A percentile compares a stretch with the other conserved stretches of the same genome.
phyloP scores from a whole-genome alignment of 176 grass and related monocot genomes.

The Cenchrus purpureus region DNA sequence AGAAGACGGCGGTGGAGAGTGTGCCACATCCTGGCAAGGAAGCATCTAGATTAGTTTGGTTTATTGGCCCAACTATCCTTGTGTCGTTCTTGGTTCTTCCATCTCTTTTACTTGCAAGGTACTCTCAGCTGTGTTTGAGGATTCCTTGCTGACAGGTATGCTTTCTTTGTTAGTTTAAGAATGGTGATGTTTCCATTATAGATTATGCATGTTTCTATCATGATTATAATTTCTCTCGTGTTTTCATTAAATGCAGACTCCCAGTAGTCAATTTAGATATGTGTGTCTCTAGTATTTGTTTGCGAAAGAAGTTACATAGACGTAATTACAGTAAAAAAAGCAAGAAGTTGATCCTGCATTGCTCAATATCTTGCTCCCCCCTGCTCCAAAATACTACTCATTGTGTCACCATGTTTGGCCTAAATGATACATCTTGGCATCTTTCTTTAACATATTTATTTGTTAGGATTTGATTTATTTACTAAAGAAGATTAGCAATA shows the following conservation, averaged over 20 bases:
- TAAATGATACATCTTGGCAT: constrained; percentile 13
- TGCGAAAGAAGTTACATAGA: background rate
- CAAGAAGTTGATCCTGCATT: background rate
- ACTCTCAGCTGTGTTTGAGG: constrained; percentile 87
- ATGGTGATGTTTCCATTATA: constrained; percentile 2
- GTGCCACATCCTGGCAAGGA: constrained; percentile 63
- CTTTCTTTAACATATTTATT: constrained; percentile 28
- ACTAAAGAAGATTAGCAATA: constrained; percentile 3
- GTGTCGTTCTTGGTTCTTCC: constrained; percentile 90
- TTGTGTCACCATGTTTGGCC: background rate
- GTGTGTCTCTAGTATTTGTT: constrained; percentile 22
- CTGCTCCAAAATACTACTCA: background rate
- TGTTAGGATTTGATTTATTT: background rate
- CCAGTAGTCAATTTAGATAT: constrained; percentile 9
- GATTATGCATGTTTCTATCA: background rate
- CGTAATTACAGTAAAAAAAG: background rate
- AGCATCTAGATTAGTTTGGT: constrained; percentile 71
- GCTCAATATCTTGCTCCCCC: background rate
- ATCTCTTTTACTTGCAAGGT: constrained; percentile 90
- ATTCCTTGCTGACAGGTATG: constrained; percentile 94
- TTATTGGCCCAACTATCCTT: constrained; percentile 84
- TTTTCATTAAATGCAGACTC: background rate
- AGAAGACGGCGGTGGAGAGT: constrained; percentile 39
- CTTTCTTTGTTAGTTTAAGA: constrained; percentile 33
- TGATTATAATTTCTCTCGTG: background rate